Evolutionary conservation across 1,284 basidiomycete genomes (phyloP), one percentile per base, ranked within the genome.

Genomic region (Trametes hirsuta): DNA sequence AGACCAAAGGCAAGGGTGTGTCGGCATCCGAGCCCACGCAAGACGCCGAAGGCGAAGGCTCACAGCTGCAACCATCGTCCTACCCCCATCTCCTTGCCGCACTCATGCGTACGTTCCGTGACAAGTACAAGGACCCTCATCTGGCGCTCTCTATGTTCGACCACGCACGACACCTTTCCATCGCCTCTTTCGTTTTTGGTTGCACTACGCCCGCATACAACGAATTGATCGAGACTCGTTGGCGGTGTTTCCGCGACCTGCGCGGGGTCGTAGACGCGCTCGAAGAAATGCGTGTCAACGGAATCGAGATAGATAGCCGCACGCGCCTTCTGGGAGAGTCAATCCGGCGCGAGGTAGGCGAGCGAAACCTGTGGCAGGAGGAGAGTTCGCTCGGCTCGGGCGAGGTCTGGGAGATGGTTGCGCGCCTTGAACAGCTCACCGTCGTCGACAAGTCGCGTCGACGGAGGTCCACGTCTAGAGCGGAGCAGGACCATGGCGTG

Each of bases 171-270:
- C 81, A 82, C 37, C 81, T 87, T 4, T 92, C 90, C 3, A 81
- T 89, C 50, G 80, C 87, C 6, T 93, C 90, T 3, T 95, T 91
- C 71, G 88, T 95, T 25, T 89, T 91, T 68, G 94, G 93, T 3
- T 96, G 94, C 73, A 90, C 91, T 5, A 91, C 93, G 0, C 81
- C 81, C 4, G 90, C 87, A 1, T 96, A 95, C 75, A 94, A 95
- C 73, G 91, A 95, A 74, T 80, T 94, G 35, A 83, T 96, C 42
- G 78, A 84, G 65, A 91, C 89, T 11, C 85, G 85, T 34, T 96
- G 94, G 94, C 75, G 77, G n/a, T 85, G 81, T 60, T 94, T 95
- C 79, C 83, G 83, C 15, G 92, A 96, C 74, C 75, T 95, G 36
- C 81, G 83, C 47, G 91, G 88, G 18, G 88, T 94, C 0, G 81